Evolutionary conservation across 495 filamentous ascomycete species (phyloP), one percentile per base, ranked within the genome.

Genomic region (Bombardia bombarda): DNA sequence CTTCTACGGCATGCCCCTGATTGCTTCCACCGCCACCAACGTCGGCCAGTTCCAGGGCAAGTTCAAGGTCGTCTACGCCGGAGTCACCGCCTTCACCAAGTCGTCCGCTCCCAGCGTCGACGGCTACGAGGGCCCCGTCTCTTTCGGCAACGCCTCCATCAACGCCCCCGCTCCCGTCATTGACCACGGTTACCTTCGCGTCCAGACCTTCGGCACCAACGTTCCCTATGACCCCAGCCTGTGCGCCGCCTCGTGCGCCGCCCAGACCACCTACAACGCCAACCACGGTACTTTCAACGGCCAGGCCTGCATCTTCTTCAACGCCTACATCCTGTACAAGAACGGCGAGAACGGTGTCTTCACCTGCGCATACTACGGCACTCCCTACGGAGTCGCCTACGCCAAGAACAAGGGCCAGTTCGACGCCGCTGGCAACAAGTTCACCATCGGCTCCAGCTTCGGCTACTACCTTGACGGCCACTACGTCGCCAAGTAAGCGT

Each of bases 281-380:
- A 37, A 48, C 23, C 47, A 65, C 34, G 50, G 60, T 21, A 50
- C 51, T 18, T 24, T 43, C 16, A 48, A 46, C 8, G 62, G 57
- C n/a, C 45, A 40, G 18, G 57, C 60, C 14, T 70, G 65, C 44
- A 60, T 60, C 39, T 74, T 74, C 66, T 73, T 72, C 58, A 67
- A 71, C 38, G 54, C 62, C 9, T 75, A 68, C 36, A 45, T 73
- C n/a, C 40, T 68, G 3, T 53, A 55, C 38, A 70, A 60, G 46
- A 68, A 73, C 49, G 53, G 59, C n/a, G 24, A 10, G 13, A 25
- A 43, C 17, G 41, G 31, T 3, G 41, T 49, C 32, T 50, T 53
- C 47, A 31, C 24, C 23, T 53, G 50, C 42, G 42, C 46, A 1
- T 53, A 45, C 42, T 53, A 53, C 24, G 25, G 30, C 16, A 20